A percentile compares a stretch with the other conserved stretches of the same genome.
Conservation (phyloP, 2,329 filamentous ascomycete genomes). For the Trichoderma polysporum region DNA sequence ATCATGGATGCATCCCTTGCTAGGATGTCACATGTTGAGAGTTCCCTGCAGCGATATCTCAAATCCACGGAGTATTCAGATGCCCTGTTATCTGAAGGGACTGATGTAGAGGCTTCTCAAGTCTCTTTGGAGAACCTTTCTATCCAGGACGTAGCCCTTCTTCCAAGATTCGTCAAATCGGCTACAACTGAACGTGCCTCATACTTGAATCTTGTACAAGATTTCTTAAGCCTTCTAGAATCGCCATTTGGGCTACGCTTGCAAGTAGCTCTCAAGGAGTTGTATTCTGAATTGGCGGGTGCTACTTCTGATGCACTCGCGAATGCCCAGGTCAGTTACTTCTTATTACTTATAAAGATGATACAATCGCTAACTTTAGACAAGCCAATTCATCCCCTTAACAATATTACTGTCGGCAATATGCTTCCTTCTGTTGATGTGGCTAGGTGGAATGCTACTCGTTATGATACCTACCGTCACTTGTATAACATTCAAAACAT, state of each 20-base stretch:
- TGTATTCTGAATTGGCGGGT: slow-evolving; percentile 38
- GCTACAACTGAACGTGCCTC: slow-evolving; percentile 20
- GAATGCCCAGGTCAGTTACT: slow-evolving; percentile 45
- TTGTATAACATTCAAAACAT: slow-evolving; percentile 43
- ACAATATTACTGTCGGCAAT: slow-evolving; percentile 54
- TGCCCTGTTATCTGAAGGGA: slow-evolving; percentile 26
- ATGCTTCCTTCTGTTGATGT: slow-evolving; percentile 41
- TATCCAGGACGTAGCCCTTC: slow-evolving; percentile 44
- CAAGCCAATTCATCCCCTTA: slow-evolving; percentile 58
- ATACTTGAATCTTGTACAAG: slow-evolving; percentile 25
- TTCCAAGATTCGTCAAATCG: slow-evolving; percentile 36
- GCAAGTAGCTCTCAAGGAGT: slow-evolving; percentile 35
- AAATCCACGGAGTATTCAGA: slow-evolving; percentile 36
- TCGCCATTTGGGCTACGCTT: slow-evolving; percentile 33
- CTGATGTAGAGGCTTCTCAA: slow-evolving; percentile 31
- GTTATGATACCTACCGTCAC: slow-evolving; percentile 52
- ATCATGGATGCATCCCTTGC: slow-evolving; percentile 34
- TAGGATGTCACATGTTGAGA: slow-evolving; percentile 50
- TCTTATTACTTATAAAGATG: neutral
- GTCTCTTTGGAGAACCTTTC: slow-evolving; percentile 50
- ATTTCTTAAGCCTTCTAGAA: slow-evolving; percentile 34
- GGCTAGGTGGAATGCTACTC: slow-evolving; percentile 51
- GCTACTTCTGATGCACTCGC: slow-evolving; percentile 32
- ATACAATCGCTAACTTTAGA: slow-evolving; percentile 20
- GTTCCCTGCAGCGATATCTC: slow-evolving; percentile 49